Evolutionary conservation across 75 land plant species (phyloP).

Genomic region (Chamaecyparis obtusa): DNA sequence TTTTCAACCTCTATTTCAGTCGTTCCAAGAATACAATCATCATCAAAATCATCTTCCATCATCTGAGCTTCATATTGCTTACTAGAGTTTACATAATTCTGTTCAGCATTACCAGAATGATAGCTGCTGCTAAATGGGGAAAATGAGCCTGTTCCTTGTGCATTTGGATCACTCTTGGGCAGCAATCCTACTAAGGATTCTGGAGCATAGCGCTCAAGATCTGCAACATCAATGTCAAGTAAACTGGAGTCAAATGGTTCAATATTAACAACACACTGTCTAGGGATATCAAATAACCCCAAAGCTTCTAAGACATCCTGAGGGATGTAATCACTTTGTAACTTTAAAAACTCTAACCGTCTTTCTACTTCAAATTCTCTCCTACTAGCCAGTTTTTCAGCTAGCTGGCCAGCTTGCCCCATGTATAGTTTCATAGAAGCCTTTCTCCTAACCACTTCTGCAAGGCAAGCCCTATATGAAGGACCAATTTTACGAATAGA

Average conservation of each 20-base stretch:
- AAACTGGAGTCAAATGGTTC: constrained; percentile 78
- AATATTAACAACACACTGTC: constrained; percentile 82
- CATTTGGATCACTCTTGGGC: constrained; percentile 33
- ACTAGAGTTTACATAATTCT: constrained; percentile 18
- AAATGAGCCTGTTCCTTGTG: constrained; percentile 17
- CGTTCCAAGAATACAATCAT: constrained; percentile 86
- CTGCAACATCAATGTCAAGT: constrained; percentile 76
- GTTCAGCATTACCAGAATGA: constrained; percentile 32
- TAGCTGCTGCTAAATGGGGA: constrained; percentile 33
- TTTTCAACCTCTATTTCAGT: constrained; percentile 98
- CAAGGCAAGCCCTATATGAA: constrained; percentile 88
- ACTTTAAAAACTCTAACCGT: constrained; percentile 69
- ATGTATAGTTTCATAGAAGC: constrained; percentile 88
- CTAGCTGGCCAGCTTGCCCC: constrained; percentile 97
- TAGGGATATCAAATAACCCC: constrained; percentile 92
- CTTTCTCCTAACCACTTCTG: constrained; percentile 93
- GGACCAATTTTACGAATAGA: constrained; percentile 73
- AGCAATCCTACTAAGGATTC: constrained; percentile 54
- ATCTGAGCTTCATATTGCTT: constrained; percentile 40
- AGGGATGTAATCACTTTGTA: constrained; percentile 54
- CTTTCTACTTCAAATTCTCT: constrained; percentile 79
- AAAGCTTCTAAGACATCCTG: constrained; percentile 66
- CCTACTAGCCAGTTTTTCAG: constrained; percentile 89
- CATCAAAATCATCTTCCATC: constrained; percentile 41
- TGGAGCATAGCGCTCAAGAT: constrained; percentile 86